phyloP scores from a whole-genome alignment of 1,139 yeast genomes.

The Taphrina wiesneri region DNA sequence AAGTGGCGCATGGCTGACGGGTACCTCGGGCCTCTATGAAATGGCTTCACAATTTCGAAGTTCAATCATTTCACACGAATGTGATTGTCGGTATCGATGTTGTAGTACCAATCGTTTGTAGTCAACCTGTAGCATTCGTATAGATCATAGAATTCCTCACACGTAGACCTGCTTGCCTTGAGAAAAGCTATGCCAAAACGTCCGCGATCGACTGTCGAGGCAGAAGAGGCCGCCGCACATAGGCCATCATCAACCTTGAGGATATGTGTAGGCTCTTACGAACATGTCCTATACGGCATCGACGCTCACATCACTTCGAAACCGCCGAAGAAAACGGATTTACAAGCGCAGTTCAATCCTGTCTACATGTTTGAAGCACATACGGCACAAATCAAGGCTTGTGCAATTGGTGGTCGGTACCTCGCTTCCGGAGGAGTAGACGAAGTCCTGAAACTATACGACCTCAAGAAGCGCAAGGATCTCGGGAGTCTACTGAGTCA shows the following conservation, averaged over 20 bases:
- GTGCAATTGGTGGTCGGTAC: slow-evolving; percentile 81
- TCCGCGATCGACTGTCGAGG: neutral
- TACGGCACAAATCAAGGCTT: slow-evolving; percentile 76
- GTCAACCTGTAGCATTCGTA: too few relatives aligned
- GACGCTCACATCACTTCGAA: slow-evolving; percentile 58
- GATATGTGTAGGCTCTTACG: slow-evolving; percentile 90
- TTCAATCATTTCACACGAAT: too few relatives aligned
- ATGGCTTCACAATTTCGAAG: neutral
- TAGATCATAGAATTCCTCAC: too few relatives aligned
- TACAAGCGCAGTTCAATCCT: slow-evolving; percentile 72
- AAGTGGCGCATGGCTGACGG: neutral
- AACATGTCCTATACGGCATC: slow-evolving; percentile 84
- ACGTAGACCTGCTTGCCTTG: too few relatives aligned
- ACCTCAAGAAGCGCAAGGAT: slow-evolving; percentile 89
- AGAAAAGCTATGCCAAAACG: slow-evolving; percentile 17
- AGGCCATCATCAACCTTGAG: slow-evolving; percentile 52
- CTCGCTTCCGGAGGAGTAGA: slow-evolving; percentile 94
- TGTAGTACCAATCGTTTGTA: too few relatives aligned
- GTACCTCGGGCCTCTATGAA: slow-evolving; percentile 4
- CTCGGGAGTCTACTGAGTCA: slow-evolving; percentile 87
- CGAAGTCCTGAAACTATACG: slow-evolving; percentile 92
- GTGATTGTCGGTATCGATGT: too few relatives aligned
- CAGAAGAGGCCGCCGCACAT: neutral
- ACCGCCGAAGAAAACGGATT: slow-evolving; percentile 38
- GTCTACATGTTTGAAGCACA: slow-evolving; percentile 96